Conservation (phyloP, 805 yeast genomes). For the Metschnikowia amazonensis region DNA sequence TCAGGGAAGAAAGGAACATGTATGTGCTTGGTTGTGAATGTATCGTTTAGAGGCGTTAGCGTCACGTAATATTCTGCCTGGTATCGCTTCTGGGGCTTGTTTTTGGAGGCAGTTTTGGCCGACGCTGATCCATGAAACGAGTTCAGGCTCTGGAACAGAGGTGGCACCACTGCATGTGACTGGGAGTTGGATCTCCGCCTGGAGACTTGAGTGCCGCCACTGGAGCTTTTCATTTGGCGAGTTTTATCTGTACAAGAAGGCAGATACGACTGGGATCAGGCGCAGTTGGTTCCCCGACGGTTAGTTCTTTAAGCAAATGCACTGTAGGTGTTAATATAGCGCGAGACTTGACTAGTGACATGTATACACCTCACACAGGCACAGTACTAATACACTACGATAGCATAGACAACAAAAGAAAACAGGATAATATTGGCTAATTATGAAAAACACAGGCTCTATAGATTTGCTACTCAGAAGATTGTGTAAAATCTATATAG, state of each 20-base stretch:
- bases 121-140: conserved; percentile 3
- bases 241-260: neutral
- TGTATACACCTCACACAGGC: neutral
- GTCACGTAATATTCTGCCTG: conserved; percentile 56
- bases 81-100: conserved; percentile 22
- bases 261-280: neutral
- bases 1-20: conserved; percentile 81
- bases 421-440: too few species aligned
- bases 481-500: neutral
- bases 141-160: conserved; percentile 11
- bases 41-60: conserved; percentile 70
- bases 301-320: neutral
- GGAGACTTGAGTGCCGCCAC: conserved; percentile 3
- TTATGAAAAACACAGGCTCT: too few species aligned
- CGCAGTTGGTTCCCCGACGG: neutral
- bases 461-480: too few species aligned
- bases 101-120: conserved; percentile 4
- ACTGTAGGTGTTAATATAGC: neutral
- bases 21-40: conserved; percentile 76
- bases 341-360: neutral
- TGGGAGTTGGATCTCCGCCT: conserved; percentile 39
- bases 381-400: neutral
- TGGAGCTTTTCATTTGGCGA: conserved; percentile 1
- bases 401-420: neutral
- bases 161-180: conserved; percentile 32